A percentile compares a stretch with the other conserved stretches of the same genome.
phyloP scores from a whole-genome alignment of 2,329 filamentous ascomycete genomes.

The Dactylellina parvicollis region DNA sequence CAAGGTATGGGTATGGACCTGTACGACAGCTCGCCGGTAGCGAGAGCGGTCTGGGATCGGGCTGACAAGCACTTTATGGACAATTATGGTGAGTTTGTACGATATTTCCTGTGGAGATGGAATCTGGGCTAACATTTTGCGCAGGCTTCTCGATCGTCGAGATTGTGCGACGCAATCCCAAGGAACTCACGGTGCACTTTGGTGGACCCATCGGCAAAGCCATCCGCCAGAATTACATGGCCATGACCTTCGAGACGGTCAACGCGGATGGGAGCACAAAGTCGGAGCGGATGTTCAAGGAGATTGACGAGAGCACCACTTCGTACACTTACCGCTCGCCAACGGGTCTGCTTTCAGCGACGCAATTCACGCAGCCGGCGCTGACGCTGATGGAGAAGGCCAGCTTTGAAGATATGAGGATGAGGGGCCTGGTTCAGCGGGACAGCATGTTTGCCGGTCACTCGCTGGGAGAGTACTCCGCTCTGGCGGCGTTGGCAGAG shows the following conservation, averaged over 20 bases:
- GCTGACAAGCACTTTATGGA: constrained; percentile 98
- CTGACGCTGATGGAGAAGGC: constrained; percentile 99
- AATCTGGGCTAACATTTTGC: background rate
- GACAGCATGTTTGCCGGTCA: constrained; percentile 98
- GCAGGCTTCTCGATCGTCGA: constrained; percentile 93
- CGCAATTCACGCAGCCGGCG: constrained; percentile 97
- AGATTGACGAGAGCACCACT: constrained; percentile 88
- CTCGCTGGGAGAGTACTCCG: constrained; percentile 97
- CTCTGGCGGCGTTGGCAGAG: constrained; percentile 91
- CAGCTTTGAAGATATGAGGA: constrained; percentile 98
- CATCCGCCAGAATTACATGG: constrained; percentile 98
- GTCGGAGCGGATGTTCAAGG: constrained; percentile 99
- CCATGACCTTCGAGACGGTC: constrained; percentile 99
- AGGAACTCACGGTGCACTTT: constrained; percentile 98
- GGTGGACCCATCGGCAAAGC: constrained; percentile 96
- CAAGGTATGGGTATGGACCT: constrained; percentile 99
- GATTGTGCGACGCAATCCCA: constrained; percentile 99
- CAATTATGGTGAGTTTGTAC: constrained; percentile 83
- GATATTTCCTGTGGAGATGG: constrained; percentile 1
- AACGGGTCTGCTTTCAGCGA: constrained; percentile 91
- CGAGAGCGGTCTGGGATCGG: constrained; percentile 96
- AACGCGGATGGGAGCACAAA: constrained; percentile 90
- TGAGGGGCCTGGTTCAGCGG: constrained; percentile 92
- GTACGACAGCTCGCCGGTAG: constrained; percentile 90
- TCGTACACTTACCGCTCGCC: constrained; percentile 98